Base-by-base conservation (phyloP, 2,329 filamentous ascomycete genomes). In the Trichoderma sp. region DNA sequence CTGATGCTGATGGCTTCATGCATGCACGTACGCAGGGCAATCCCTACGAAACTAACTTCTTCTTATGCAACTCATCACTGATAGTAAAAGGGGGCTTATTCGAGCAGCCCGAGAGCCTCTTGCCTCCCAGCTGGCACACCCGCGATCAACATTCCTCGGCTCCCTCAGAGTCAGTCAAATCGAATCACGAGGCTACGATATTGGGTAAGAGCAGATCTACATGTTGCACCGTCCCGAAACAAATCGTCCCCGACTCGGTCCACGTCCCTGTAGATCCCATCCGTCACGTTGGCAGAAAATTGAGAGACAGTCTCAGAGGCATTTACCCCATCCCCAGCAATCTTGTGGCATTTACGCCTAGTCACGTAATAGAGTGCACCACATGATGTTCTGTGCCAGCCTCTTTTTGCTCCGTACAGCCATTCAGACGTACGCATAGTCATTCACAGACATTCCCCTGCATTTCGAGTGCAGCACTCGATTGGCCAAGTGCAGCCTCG, bases 41-140 rank as follows among this genome's bases (percentile, higher is more conserved):
- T 29, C 69, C 31, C 27, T 64, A 45, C 24, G 14, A 53, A 27
- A 7, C 21, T 21, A 33, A 62, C 50, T 45, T 33, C 6, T 24
- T 74, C 53, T 74, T 62, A 74, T 74, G 71, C 71, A 62, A 53
- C 53, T 35, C 35, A 62, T 62, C 45, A 41, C 35, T 5, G 29
- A 12, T 14, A 71, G n/a, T 16, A 65, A 50, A 56, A 41, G 71
- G 59, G 66, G 59, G 63, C 60, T 73, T 64, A 38, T 21, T 56
- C 41, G 29, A 38, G 16, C 59, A 53, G 12, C 12, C 14, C 14
- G 12, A n/a, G 21, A 71, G 56, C 9, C 9, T 29, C 6, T 29
- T 27, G 27, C 4, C 27, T 63, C 35, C 18, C 38, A 29, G 18
- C 60, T 38, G 21, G 8, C 60, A 14, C 33, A 29, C 29, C 14